Evolutionary conservation across 2,329 filamentous ascomycete species (phyloP).

Genomic region (Cercospora beticola): DNA sequence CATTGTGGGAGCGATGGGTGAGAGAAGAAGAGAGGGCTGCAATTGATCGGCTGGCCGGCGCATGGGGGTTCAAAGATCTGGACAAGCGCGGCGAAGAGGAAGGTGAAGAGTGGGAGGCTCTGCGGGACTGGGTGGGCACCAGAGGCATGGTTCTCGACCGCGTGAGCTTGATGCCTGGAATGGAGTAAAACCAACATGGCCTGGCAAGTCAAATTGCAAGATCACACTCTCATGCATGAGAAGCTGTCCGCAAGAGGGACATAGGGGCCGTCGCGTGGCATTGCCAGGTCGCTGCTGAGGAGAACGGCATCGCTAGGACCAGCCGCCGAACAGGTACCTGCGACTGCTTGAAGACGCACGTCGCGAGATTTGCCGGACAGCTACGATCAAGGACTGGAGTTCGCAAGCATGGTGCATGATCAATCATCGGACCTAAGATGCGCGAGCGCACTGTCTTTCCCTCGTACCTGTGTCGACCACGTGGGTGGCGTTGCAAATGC

Average conservation of each 20-base stretch:
- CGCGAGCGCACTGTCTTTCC: too few species aligned
- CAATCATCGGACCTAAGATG: neutral
- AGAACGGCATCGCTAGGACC: neutral
- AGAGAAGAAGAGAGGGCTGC: constrained; percentile 87
- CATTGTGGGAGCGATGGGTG: constrained; percentile 78
- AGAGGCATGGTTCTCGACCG: constrained; percentile 89
- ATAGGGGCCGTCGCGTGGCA: neutral
- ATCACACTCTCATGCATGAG: neutral
- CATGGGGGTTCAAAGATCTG: constrained; percentile 86
- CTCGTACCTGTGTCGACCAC: too few species aligned
- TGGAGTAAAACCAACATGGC: constrained; percentile 56
- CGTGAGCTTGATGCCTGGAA: constrained; percentile 87
- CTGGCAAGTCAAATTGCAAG: neutral
- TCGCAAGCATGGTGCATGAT: neutral
- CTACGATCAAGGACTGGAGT: neutral
- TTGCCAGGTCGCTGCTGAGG: neutral
- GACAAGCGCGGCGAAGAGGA: constrained; percentile 85
- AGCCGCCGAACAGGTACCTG: neutral
- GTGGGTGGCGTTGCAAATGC: too few species aligned
- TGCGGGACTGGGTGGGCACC: constrained; percentile 78
- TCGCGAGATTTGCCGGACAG: neutral
- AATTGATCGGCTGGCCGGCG: constrained; percentile 78
- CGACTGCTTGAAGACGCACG: neutral
- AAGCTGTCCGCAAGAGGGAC: neutral
- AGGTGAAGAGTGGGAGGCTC: constrained; percentile 81